phyloP scores from a whole-genome alignment of 192 early-diverging fungal genomes.

The Coemansia pectinata region DNA sequence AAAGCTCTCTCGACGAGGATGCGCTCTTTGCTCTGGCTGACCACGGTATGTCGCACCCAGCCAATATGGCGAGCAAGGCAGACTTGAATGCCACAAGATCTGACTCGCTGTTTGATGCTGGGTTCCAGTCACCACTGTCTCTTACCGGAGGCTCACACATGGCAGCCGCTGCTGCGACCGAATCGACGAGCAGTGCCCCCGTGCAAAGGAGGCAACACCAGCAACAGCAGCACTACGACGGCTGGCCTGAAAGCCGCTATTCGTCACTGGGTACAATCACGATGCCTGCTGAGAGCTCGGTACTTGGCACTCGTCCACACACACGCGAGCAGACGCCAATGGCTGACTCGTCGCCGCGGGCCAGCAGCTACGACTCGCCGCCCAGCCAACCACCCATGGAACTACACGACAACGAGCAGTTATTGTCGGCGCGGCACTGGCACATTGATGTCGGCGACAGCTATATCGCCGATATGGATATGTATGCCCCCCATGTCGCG shows the following conservation, averaged over 20 bases:
- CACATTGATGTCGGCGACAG: slow-evolving; percentile 9
- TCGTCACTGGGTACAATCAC: background rate
- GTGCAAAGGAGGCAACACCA: slow-evolving; percentile 8
- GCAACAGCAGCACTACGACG: slow-evolving; percentile 3
- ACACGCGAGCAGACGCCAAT: slow-evolving; percentile 18
- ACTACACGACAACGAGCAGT: slow-evolving; percentile 2
- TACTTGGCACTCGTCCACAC: slow-evolving; percentile 22
- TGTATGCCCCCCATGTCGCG: background rate
- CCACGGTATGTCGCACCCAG: background rate
- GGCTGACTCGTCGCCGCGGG: background rate
- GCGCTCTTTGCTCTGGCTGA: background rate
- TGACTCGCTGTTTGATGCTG: slow-evolving; percentile 1
- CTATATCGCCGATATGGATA: background rate
- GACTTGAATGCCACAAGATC: background rate
- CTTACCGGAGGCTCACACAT: background rate
- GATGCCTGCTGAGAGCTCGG: slow-evolving; percentile 14
- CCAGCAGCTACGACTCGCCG: background rate
- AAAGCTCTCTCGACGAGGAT: background rate
- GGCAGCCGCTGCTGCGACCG: background rate
- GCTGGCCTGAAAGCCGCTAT: background rate
- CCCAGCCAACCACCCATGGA: background rate
- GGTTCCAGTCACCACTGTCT: slow-evolving; percentile 1
- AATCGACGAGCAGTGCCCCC: background rate
- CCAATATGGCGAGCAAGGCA: background rate
- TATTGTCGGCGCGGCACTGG: slow-evolving; percentile 19